Evolutionary conservation across 352 stramenopile genomes (phyloP).

Genomic region (Phytophthora cactorum): DNA sequence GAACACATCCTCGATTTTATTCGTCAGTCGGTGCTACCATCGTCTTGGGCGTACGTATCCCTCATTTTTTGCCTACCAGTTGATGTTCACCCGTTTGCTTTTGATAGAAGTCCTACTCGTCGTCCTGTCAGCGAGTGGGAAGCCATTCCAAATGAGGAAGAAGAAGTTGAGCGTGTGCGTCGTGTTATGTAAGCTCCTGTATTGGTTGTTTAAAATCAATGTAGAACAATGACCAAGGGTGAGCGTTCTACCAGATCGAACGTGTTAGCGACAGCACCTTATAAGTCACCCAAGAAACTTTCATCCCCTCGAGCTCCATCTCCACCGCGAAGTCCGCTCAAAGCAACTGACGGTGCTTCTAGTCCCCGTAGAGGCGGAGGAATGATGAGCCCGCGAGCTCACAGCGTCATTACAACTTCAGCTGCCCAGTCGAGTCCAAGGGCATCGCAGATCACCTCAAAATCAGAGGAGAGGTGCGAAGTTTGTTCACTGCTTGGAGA

Average conservation of each 20-base stretch:
- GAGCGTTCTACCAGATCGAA: constrained; percentile 18
- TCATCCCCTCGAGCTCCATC: constrained; percentile 28
- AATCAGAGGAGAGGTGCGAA: constrained; percentile 33
- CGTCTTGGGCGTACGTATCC: constrained; percentile 65
- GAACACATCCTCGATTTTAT: constrained; percentile 85
- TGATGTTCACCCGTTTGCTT: not conserved
- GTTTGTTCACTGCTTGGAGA: not conserved
- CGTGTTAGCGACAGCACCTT: constrained; percentile 14
- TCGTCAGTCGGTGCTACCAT: constrained; percentile 71
- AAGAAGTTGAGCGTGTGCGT: constrained; percentile 26
- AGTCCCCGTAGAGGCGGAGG: constrained; percentile 19
- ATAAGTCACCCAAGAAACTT: constrained; percentile 17
- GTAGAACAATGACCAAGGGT: not conserved
- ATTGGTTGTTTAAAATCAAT: not conserved
- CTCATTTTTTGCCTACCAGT: not conserved
- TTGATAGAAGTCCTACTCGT: constrained; percentile 29
- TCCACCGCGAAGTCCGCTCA: constrained; percentile 19
- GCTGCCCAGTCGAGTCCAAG: constrained; percentile 12
- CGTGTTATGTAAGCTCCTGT: constrained; percentile 18
- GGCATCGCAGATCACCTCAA: constrained; percentile 11
- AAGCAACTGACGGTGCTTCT: constrained; percentile 1
- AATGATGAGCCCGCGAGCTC: constrained; percentile 16
- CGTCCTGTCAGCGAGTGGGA: constrained; percentile 53
- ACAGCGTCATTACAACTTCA: constrained; percentile 4
- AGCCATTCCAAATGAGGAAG: constrained; percentile 31